Evolutionary conservation across 208 protist species (phyloP).

Genomic region (Naegleria gruberi): DNA sequence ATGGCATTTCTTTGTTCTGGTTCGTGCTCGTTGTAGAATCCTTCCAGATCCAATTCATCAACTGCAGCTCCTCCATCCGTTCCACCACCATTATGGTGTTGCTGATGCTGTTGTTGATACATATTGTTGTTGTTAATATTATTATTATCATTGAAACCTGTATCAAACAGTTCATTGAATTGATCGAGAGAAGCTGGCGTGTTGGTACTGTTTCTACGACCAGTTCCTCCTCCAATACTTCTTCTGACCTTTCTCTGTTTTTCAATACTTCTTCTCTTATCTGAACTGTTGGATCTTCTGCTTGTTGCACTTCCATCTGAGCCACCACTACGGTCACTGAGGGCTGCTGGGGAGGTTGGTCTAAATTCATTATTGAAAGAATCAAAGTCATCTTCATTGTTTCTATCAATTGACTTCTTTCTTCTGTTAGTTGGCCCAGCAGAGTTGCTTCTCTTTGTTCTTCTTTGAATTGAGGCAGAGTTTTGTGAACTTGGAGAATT

Average conservation of each 20-base stretch:
- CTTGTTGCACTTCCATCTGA: not conserved
- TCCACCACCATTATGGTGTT: too few relatives aligned
- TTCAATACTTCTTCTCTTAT: not conserved
- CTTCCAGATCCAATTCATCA: not conserved
- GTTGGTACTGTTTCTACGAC: not conserved
- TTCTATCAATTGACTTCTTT: not conserved
- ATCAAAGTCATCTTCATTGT: not conserved
- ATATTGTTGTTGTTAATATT: not conserved
- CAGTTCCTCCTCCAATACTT: not conserved
- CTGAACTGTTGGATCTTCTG: not conserved
- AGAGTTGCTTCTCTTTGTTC: not conserved
- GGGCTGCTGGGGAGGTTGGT: not conserved
- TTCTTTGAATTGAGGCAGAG: not conserved
- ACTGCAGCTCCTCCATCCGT: not conserved
- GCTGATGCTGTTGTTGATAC: too few relatives aligned
- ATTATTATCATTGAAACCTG: not conserved
- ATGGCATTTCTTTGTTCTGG: not conserved
- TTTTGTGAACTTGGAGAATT: not conserved
- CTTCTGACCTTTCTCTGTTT: not conserved
- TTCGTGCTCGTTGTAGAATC: not conserved
- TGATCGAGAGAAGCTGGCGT: not conserved
- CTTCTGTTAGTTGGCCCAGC: not conserved
- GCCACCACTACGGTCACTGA: not conserved
- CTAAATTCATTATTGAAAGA: not conserved
- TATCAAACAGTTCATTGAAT: not conserved